Evolutionary conservation across 352 stramenopile genomes (phyloP), one percentile per base, ranked within the genome.

Genomic region (Phytophthora sansomeana): DNA sequence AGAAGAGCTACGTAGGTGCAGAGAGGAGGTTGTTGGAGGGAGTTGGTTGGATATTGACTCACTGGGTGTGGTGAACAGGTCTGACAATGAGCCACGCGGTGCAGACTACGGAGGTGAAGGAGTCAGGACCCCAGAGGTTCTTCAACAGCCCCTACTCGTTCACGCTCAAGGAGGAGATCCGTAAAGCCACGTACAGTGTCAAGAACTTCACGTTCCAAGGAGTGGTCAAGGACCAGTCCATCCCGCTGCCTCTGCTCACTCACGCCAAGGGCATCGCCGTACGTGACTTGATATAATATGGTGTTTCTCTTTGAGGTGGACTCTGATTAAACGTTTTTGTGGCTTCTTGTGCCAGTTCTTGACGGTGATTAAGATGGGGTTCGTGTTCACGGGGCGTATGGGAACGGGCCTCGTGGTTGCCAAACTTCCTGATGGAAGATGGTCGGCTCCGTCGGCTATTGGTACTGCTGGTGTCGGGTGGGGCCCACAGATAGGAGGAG

Each of bases 381-480:
- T 97, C 41, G 81, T 96, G 13, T 83, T 96, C 66, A 93, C 87
- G 26, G 89, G 85, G 17, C 83, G 89, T 33, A 78, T 95, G 42
- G 95, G 94, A 65, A 97, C 93, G 11, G 97, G 97, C 5, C 92
- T 99, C 50, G 90, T 99, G 7, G 81, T 99, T 59, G 80, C 96
- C 4, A 81, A 86, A 29, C 81, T 98, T 14, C 80, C 89, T 17
- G 95, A 98, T 68, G 96, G 96, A 4, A 91, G 90, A 39, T 99
- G 97, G 96, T 98, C 92, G 19, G 95, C 96, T 32, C 97, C 97
- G 14, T 98, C 93, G 8, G 95, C 96, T 8, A 98, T 99, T 59
- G 96, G 85, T 42, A 93, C 96, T 29, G 89, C 85, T 4, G 95
- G 95, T 35, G 69, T 95, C 11, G 87, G 92, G 38, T 98, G 88